These are phyloP conservation scores for Phytophthora niederhauseri DNA, from an alignment of 352 stramenopile species.

Conservation along the genomic window DNA sequence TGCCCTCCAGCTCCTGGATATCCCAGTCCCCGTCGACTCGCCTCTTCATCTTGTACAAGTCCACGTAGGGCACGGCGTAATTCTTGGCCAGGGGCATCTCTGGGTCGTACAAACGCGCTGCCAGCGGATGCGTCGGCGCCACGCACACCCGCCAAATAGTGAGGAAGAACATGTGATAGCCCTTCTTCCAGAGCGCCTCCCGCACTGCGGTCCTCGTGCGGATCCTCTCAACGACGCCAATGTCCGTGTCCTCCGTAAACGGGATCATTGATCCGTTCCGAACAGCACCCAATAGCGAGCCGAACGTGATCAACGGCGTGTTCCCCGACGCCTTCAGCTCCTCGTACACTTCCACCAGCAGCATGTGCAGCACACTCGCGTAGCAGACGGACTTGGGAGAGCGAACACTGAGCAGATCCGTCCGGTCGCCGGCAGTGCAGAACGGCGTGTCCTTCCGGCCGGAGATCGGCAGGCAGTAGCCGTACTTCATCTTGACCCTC, in stretches of 20 bases:
- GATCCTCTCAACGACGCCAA: slow-evolving; percentile 39
- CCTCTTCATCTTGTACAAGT: slow-evolving; percentile 41
- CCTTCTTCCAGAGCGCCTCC: slow-evolving; percentile 37
- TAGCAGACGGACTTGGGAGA: slow-evolving; percentile 44
- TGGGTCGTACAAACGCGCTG: slow-evolving; percentile 40
- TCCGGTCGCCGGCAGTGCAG: slow-evolving; percentile 46
- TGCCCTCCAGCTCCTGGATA: slow-evolving; percentile 28
- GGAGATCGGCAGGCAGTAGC: slow-evolving; percentile 56
- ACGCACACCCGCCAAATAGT: slow-evolving; percentile 51
- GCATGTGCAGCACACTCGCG: slow-evolving; percentile 56
- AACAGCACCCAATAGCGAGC: slow-evolving; percentile 51
- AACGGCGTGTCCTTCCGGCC: slow-evolving; percentile 47
- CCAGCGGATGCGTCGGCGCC: slow-evolving; percentile 44
- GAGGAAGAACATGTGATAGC: slow-evolving; percentile 57
- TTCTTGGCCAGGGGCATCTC: slow-evolving; percentile 14
- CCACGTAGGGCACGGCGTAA: slow-evolving; percentile 41
- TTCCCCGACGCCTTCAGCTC: slow-evolving; percentile 34
- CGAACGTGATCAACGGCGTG: slow-evolving; percentile 44
- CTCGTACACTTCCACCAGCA: slow-evolving; percentile 58
- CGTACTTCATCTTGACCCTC: slow-evolving; percentile 10
- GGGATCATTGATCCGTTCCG: slow-evolving; percentile 53
- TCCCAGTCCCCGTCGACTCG: slow-evolving; percentile 16
- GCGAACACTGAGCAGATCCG: slow-evolving; percentile 42
- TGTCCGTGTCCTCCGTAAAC: slow-evolving; percentile 59
- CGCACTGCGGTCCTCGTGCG: slow-evolving; percentile 15